These are phyloP conservation scores for Gastrolobium villosum DNA, from an alignment of 306 rosid genomes.

Conservation along the genomic window DNA sequence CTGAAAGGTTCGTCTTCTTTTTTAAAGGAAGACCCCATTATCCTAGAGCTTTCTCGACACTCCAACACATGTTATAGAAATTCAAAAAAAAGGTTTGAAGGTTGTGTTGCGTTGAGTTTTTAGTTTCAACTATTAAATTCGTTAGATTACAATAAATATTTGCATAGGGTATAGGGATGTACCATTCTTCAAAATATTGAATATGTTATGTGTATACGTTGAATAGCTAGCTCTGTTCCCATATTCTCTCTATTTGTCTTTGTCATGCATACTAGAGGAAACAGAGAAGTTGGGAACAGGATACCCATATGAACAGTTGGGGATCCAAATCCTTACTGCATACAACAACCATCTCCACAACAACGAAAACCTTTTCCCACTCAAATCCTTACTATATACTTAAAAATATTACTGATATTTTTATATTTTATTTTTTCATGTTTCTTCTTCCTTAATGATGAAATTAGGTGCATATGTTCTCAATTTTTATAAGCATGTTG, in stretches of 20 bases:
- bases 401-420: neutral
- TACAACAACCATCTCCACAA: too few relatives aligned
- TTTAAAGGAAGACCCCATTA: neutral
- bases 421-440: too few relatives aligned
- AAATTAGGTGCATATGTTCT: neutral
- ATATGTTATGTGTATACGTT: neutral
- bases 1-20: neutral
- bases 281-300: too few relatives aligned
- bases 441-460: neutral
- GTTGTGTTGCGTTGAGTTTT: too few relatives aligned
- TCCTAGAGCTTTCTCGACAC: neutral
- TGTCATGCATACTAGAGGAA: neutral
- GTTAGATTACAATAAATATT: too few relatives aligned
- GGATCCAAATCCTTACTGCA: neutral
- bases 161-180: neutral
- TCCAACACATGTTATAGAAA: too few relatives aligned
- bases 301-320: neutral
- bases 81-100: too few relatives aligned
- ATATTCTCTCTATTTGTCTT: neutral
- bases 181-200: neutral
- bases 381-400: neutral
- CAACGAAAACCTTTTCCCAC: too few relatives aligned
- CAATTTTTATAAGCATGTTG: slow-evolving; percentile 5
- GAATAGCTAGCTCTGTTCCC: slow-evolving; percentile 1
- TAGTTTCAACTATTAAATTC: too few relatives aligned